Conservation (phyloP, 2,329 filamentous ascomycete genomes). For the Monilinia laxa region DNA sequence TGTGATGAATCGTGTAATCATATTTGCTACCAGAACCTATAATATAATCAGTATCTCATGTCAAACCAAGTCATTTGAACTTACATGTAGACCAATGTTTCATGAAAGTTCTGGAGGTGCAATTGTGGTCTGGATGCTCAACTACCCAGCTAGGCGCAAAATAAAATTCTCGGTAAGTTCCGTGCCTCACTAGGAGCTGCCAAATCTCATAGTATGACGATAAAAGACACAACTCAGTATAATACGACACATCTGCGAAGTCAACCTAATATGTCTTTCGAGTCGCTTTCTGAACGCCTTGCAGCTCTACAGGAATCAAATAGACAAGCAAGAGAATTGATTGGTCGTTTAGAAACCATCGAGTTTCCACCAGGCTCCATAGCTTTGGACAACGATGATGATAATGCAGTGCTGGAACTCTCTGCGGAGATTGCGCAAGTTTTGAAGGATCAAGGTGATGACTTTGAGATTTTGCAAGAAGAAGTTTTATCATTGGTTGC, state of each 20-base stretch:
- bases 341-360: slow-evolving; percentile 58
- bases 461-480: slow-evolving; percentile 76
- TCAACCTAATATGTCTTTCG: slow-evolving; percentile 52
- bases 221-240: neutral
- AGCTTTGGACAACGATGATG: slow-evolving; percentile 47
- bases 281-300: slow-evolving; percentile 62
- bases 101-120: slow-evolving; percentile 3
- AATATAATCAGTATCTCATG: neutral
- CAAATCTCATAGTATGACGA: slow-evolving; percentile 8
- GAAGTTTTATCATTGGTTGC: slow-evolving; percentile 64
- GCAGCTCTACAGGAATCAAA: slow-evolving; percentile 60
- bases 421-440: slow-evolving; percentile 76
- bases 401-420: slow-evolving; percentile 66
- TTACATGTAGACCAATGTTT: slow-evolving; percentile 14
- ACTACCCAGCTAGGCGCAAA: slow-evolving; percentile 13
- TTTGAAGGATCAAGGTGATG: slow-evolving; percentile 76
- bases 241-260: neutral
- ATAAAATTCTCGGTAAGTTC: slow-evolving; percentile 14
- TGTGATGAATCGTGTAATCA: slow-evolving; percentile 87
- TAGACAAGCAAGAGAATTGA: slow-evolving; percentile 56
- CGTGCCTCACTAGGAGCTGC: slow-evolving; percentile 9
- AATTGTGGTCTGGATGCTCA: slow-evolving; percentile 13
- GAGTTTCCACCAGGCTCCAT: slow-evolving; percentile 59
- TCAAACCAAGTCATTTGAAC: neutral
- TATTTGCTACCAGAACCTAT: slow-evolving; percentile 43